Evolutionary conservation across 1,139 yeast species (phyloP).

Genomic region (Candida dubliniensis): DNA sequence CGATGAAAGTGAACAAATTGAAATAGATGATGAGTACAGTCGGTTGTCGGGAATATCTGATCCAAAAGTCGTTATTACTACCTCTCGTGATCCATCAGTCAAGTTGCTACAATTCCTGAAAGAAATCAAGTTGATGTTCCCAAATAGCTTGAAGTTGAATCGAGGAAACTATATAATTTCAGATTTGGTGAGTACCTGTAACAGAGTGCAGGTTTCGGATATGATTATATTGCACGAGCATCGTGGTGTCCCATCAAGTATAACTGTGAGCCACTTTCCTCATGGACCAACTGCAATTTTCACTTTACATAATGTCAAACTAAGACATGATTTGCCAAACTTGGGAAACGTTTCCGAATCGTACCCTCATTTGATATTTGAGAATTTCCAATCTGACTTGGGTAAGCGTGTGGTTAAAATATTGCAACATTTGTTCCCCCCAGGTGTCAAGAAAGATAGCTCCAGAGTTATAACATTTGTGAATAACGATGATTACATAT

Average conservation of each 20-base stretch:
- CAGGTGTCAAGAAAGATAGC: slow-evolving; percentile 85
- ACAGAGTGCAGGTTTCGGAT: slow-evolving; percentile 69
- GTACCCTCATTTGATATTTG: slow-evolving; percentile 91
- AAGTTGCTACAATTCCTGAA: slow-evolving; percentile 87
- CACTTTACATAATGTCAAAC: slow-evolving; percentile 89
- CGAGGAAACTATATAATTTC: slow-evolving; percentile 92
- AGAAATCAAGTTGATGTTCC: slow-evolving; percentile 85
- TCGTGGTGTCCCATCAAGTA: slow-evolving; percentile 95
- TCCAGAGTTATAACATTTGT: slow-evolving; percentile 89
- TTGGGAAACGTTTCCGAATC: slow-evolving; percentile 89
- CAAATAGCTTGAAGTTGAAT: slow-evolving; percentile 84
- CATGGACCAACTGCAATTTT: slow-evolving; percentile 97
- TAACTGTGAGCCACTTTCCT: slow-evolving; percentile 93
- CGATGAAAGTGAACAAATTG: slow-evolving; percentile 67
- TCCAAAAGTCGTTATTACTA: slow-evolving; percentile 91
- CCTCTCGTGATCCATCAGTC: slow-evolving; percentile 88
- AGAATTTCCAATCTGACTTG: slow-evolving; percentile 78
- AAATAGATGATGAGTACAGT: slow-evolving; percentile 84
- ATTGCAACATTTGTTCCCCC: slow-evolving; percentile 88
- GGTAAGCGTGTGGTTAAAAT: slow-evolving; percentile 83
- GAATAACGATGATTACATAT: slow-evolving; percentile 85
- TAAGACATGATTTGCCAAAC: slow-evolving; percentile 88
- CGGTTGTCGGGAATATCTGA: slow-evolving; percentile 86
- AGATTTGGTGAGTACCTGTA: slow-evolving; percentile 81
- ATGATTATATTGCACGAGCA: slow-evolving; percentile 88